Conservation (phyloP, 257 asterid genomes). For the Plantago major region DNA sequence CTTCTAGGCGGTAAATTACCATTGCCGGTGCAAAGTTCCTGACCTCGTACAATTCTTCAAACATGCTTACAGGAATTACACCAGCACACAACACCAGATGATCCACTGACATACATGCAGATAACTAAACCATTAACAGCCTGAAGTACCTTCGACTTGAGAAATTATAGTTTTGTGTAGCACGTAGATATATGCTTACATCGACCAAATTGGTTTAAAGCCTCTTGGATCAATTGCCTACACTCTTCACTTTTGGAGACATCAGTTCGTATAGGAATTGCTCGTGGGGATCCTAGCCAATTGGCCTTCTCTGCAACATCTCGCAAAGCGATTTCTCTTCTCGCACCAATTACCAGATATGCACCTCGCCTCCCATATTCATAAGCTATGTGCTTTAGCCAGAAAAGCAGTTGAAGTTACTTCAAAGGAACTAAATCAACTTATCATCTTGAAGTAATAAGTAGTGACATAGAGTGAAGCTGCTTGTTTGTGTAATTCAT, state of each 20-base stretch:
- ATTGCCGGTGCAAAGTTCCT: conserved; percentile 41
- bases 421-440: no score
- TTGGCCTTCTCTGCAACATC: conserved; percentile 54
- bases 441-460: background rate
- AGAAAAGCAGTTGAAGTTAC: background rate
- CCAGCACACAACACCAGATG: conserved; percentile 77
- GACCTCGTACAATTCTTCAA: conserved; percentile 55
- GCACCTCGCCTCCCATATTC: conserved; percentile 83
- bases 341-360: conserved; percentile 60
- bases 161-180: no score
- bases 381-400: conserved; percentile 60
- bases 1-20: conserved; percentile 32
- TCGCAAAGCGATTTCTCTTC: conserved; percentile 52
- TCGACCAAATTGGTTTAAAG: conserved; percentile 57
- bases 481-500: background rate
- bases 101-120: conserved; percentile 39
- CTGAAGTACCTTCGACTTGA: background rate
- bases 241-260: conserved; percentile 49
- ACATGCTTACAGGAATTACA: conserved; percentile 39
- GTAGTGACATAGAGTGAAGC: background rate
- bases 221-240: conserved; percentile 43
- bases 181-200: conserved; percentile 23
- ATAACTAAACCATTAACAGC: background rate
- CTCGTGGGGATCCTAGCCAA: conserved; percentile 59
- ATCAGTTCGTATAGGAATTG: conserved; percentile 49